Percentiles rank a stretch among this genome's conserved stretches.
phyloP scores from a whole-genome alignment of 2,329 filamentous ascomycete species.

The Teratosphaeria epicoccoides region DNA sequence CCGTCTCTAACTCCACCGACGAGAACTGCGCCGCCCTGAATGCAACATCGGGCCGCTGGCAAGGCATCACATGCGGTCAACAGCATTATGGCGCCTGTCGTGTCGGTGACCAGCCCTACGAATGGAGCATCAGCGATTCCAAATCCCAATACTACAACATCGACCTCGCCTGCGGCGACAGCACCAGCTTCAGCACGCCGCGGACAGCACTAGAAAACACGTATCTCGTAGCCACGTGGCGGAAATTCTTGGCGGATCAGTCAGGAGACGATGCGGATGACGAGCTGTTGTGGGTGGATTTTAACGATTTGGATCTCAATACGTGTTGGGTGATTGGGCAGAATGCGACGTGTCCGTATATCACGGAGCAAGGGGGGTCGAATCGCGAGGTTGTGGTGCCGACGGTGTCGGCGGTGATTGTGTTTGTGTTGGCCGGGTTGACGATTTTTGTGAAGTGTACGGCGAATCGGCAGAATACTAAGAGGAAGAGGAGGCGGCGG shows the following conservation, averaged over 20 bases:
- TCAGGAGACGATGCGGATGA: constrained; percentile 23
- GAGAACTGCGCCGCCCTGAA: constrained; percentile 45
- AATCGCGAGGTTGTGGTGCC: constrained; percentile 47
- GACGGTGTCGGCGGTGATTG: constrained; percentile 51
- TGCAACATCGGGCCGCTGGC: constrained; percentile 45
- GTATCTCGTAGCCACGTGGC: constrained; percentile 38
- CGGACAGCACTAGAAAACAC: constrained; percentile 53
- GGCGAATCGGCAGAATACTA: constrained; percentile 46
- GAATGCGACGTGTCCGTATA: constrained; percentile 50
- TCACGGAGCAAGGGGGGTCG: constrained; percentile 17
- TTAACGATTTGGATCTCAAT: constrained; percentile 47
- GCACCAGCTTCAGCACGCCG: constrained; percentile 45
- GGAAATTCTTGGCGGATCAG: constrained; percentile 7
- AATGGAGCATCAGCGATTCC: constrained; percentile 43
- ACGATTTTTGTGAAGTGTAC: constrained; percentile 56
- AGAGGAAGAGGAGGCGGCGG: constrained; percentile 33
- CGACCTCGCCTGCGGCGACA: constrained; percentile 36
- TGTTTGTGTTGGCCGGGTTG: constrained; percentile 49
- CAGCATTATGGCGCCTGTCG: constrained; percentile 48
- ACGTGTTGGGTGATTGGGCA: constrained; percentile 52
- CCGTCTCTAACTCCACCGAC: constrained; percentile 17
- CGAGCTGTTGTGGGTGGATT: constrained; percentile 14
- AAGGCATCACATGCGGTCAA: constrained; percentile 44
- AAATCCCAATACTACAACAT: constrained; percentile 31
- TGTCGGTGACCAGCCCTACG: constrained; percentile 42